Base-by-base conservation (phyloP, 441 rosid genomes). In the Rhodomyrtus psidioides region DNA sequence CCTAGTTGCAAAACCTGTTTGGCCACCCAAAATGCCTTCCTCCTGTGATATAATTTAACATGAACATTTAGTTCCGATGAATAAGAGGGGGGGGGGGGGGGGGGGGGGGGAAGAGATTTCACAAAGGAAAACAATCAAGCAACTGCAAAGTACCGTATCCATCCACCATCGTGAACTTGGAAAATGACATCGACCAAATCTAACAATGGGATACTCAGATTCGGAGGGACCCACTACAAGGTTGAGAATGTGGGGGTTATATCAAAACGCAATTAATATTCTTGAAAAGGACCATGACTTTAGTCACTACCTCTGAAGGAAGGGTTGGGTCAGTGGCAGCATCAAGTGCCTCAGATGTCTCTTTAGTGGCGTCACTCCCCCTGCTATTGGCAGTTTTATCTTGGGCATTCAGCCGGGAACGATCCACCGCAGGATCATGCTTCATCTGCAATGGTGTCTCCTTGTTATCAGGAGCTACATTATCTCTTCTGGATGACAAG, bases 181-280 rank as follows among this genome's bases (percentile, higher is more conserved):
- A 98, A 95, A 88, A 98, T 91, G 88, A 94, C 98, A 91, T 95
- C 99, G 51, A 98, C 94, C 91, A 98, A 89, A 90, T 96, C 99
- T 84, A 98, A 92, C 53, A 98, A 84, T 44, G 98, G 99, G 34
- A 92, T 82, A n/a, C 95, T 92, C 90, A 98, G 88, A 92, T 95
- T 95, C 83, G 99, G 99, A 82, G 99, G 99, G 89, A 95, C 96
- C 99, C 99, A 98, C 99, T 98, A 94, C 93, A 93, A 60, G 55
- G 55, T 86, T 83, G 56, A 83, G 51, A 83, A 56, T 21, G 79
- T 70, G 49, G n/a, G 79, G 49, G 39, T 70, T 70, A 70, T 70
- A 70, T 70, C 79, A 70, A 39, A 70, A 13, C 4, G 8, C 82
- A 58, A 42, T 54, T 39, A 39, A 84, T 65, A 84, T 84, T 81